Evolutionary conservation across 148 eudicot genomes (phyloP).

Genomic region (Silene latifolia): DNA sequence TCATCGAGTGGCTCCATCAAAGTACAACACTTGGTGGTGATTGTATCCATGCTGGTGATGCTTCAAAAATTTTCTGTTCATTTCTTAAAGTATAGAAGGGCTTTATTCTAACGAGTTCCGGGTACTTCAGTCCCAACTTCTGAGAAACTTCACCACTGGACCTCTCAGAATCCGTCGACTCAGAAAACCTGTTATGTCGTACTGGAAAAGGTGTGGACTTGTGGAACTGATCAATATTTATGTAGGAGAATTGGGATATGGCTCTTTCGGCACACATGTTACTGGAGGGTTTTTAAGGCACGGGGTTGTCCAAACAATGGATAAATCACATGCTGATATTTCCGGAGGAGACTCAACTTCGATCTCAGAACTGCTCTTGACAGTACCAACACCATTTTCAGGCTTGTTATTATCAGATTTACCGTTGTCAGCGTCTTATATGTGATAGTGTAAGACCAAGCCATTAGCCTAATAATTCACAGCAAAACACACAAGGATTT

Average conservation of each 20-base stretch:
- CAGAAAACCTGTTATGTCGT: conserved; percentile 27
- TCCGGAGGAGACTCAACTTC: conserved; percentile 39
- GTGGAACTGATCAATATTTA: conserved; percentile 27
- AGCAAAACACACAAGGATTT: too few species aligned
- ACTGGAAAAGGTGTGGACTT: conserved; percentile 69
- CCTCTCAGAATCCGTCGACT: conserved; percentile 48
- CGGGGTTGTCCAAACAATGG: conserved; percentile 53
- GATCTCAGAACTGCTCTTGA: too few species aligned
- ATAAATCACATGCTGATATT: conserved; percentile 22
- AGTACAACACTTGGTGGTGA: conserved; percentile 89
- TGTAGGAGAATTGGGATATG: conserved; percentile 34
- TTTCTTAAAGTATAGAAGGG: conserved; percentile 29
- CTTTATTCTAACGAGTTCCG: conserved; percentile 57
- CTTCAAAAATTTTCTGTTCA: conserved; percentile 42
- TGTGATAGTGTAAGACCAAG: too few species aligned
- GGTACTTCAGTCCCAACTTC: conserved; percentile 46
- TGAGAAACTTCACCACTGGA: conserved; percentile 38
- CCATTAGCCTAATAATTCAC: too few species aligned
- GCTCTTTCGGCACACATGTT: conserved; percentile 63
- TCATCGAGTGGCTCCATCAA: conserved; percentile 71
- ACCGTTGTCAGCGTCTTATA: conserved; percentile 22
- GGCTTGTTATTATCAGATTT: conserved; percentile 20
- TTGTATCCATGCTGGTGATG: conserved; percentile 71
- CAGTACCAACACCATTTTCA: too few species aligned
- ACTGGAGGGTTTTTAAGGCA: conserved; percentile 56